These are phyloP conservation scores for Zelonia costaricensis DNA, from an alignment of 208 protist genomes.

Conservation along the genomic window DNA sequence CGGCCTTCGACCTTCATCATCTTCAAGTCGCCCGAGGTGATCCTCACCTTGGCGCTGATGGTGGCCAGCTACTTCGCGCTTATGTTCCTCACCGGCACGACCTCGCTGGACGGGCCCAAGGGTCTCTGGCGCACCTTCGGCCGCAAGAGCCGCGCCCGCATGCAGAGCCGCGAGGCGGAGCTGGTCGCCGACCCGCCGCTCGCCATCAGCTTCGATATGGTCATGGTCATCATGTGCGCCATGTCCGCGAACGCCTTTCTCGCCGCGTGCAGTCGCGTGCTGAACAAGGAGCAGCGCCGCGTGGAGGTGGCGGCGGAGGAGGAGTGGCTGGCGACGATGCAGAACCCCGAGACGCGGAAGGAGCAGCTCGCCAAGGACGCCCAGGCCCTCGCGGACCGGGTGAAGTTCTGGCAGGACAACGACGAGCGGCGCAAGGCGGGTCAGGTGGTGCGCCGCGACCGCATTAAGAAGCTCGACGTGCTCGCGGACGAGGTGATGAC, in stretches of 20 bases:
- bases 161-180: constrained; percentile 30
- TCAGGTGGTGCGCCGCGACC: constrained; percentile 21
- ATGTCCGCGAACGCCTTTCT: constrained; percentile 40
- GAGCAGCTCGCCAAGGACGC: constrained; percentile 22
- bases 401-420: constrained; percentile 38
- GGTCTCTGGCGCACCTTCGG: constrained; percentile 24
- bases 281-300: constrained; percentile 21
- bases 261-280: constrained; percentile 30
- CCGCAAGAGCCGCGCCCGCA: constrained; percentile 17
- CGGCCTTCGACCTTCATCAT: constrained; percentile 10
- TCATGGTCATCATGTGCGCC: constrained; percentile 34
- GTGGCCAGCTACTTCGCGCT: constrained; percentile 9
- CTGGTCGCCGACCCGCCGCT: constrained; percentile 17
- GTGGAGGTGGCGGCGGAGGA: constrained; percentile 23
- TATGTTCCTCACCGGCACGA: constrained; percentile 4
- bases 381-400: constrained; percentile 13
- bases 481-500: constrained; percentile 48
- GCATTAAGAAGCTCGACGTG: constrained; percentile 28
- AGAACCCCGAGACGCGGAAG: constrained; percentile 13
- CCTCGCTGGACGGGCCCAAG: constrained; percentile 5
- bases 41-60: constrained; percentile 2
- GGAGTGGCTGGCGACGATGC: constrained; percentile 2
- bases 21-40: constrained; percentile 21
- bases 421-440: constrained; percentile 27
- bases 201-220: constrained; percentile 52